These are phyloP conservation scores for Peziza echinospora DNA, from an alignment of 495 filamentous ascomycete genomes.

Conservation along the genomic window DNA sequence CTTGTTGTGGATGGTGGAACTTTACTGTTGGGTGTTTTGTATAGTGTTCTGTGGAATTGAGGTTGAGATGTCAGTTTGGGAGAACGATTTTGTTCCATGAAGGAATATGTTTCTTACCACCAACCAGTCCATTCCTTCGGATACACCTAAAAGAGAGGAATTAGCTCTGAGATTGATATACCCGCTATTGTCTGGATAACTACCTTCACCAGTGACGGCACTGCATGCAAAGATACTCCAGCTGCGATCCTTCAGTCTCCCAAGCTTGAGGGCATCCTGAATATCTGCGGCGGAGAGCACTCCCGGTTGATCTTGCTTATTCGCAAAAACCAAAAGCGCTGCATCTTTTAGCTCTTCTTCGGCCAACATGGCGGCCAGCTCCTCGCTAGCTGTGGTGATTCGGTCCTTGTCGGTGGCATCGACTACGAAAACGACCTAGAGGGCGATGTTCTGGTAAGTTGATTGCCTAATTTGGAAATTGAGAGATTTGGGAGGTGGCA, in stretches of 20 bases:
- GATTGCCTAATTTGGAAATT: too few species aligned
- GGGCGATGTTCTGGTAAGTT: too few species aligned
- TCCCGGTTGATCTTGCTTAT: constrained; percentile 96
- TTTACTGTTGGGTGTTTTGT: constrained; percentile 4
- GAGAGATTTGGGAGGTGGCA: not conserved
- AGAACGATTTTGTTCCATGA: too few species aligned
- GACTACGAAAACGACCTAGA: constrained; percentile 75
- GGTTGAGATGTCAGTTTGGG: not conserved
- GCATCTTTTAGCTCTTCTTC: constrained; percentile 92
- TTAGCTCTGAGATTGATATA: constrained; percentile 18
- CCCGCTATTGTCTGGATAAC: constrained; percentile 56
- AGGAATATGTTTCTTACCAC: too few species aligned
- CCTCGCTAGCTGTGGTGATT: constrained; percentile 73
- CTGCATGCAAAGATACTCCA: constrained; percentile 98
- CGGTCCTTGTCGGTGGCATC: constrained; percentile 94
- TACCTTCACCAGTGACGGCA: constrained; percentile 72
- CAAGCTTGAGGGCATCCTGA: constrained; percentile 71
- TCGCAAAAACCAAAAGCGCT: constrained; percentile 82
- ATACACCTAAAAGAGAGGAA: constrained; percentile 30
- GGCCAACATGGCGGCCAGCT: constrained; percentile 83
- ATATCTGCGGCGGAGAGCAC: constrained; percentile 95
- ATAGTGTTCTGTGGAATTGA: constrained; percentile 6
- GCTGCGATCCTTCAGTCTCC: constrained; percentile 82
- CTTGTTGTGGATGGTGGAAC: too few species aligned
- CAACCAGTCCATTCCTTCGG: constrained; percentile 97